These are phyloP conservation scores for Musa acuminata DNA, from an alignment of 176 grass and related monocot genomes.

Conservation along the genomic window DNA sequence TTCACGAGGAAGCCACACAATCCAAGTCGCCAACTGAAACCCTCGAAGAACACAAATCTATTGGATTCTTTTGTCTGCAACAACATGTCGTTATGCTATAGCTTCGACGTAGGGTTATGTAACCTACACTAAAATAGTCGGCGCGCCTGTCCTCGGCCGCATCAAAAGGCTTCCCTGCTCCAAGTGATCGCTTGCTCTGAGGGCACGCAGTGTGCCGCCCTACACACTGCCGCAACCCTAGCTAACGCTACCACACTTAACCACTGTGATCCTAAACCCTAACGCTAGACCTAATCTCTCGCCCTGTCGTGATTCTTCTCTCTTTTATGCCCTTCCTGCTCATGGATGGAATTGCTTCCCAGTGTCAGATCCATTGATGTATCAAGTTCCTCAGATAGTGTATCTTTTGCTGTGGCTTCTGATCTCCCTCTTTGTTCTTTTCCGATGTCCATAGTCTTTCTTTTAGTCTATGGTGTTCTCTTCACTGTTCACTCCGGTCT, in stretches of 20 bases:
- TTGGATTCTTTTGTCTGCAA: background rate
- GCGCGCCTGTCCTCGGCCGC: background rate
- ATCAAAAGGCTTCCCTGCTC: background rate
- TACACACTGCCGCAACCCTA: constrained; percentile 4
- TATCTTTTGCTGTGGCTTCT: no score
- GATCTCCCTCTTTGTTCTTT: no score
- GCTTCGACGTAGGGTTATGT: no score
- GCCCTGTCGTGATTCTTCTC: background rate
- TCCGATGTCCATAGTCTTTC: no score
- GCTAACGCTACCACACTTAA: background rate
- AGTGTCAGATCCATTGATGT: no score
- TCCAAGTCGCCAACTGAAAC: background rate
- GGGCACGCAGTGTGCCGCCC: background rate
- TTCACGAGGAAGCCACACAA: background rate
- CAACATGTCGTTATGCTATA: no score
- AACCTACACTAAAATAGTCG: no score
- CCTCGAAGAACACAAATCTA: background rate
- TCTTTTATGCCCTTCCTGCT: background rate
- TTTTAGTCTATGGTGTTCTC: no score
- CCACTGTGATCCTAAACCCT: background rate
- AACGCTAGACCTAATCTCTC: background rate
- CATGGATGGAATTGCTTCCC: no score
- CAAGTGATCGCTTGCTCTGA: background rate
- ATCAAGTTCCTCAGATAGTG: no score
- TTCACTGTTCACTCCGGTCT: no score